Evolutionary conservation across 768 basidiomycete genomes (phyloP), one percentile per base, ranked within the genome.

Genomic region (Tylopilus balloui): DNA sequence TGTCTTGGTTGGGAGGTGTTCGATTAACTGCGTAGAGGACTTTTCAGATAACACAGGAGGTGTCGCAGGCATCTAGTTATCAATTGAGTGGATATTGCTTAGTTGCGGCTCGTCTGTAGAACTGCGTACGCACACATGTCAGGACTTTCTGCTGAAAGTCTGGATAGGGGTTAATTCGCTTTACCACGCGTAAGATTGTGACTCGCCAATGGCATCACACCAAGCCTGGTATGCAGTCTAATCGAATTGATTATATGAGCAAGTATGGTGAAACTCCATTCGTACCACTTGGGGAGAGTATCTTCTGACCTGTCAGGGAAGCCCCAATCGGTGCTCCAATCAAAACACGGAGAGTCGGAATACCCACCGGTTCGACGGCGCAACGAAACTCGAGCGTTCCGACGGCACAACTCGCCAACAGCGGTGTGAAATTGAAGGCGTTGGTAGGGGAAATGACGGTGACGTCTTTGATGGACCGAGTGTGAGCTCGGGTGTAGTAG

Each of bases 301-400:
- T 40, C 74, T 73, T 47, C 80, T 73, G 48, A 81, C 78, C 79
- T 80, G 48, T 27, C 40, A 49, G 46, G 28, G 17, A 40, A 17
- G 43, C 44, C n/a, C n/a, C 19, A 42, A 35, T 51, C 45, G 41
- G 34, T 42, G 37, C 24, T 47, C 47, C 43, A 46, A 48, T 35
- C 48, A 25, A 21, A 38, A 25, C 14, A 34, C 21, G 13, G 29
- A 28, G 15, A 21, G 41, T 32, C 34, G 17, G 24, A 54, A 34
- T 41, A 50, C 84, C 57, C 42, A 90, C 89, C 1, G 89, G 81
- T 66, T 93, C 91, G 28, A 91, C 73, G 0, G 88, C 84, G 58
- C 84, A 83, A 21, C 89, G 73, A 61, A 85, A 90, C 55, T 92
- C 89, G 40, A 94, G 71, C 6, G 91, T 92, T 3, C 92, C 92